Conservation (phyloP, 805 yeast species). For the Zygotorulaspora chibaensis region DNA sequence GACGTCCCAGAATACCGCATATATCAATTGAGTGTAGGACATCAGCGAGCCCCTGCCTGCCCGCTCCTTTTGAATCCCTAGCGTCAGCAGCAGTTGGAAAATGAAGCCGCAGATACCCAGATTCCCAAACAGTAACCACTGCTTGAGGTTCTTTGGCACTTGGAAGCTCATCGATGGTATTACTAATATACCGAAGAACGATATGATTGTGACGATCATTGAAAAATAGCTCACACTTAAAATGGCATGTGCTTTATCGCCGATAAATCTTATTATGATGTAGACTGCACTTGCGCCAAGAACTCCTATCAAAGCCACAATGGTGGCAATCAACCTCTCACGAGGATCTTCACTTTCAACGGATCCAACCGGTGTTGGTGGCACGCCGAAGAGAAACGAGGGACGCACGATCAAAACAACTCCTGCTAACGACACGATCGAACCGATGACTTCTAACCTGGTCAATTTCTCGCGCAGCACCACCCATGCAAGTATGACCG, state of each 20-base stretch:
- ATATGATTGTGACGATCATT: constrained; percentile 50
- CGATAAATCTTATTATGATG: constrained; percentile 69
- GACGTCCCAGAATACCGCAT: constrained; percentile 73
- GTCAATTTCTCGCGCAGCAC: constrained; percentile 65
- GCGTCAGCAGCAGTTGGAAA: constrained; percentile 74
- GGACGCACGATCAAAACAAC: constrained; percentile 83
- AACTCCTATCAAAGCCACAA: constrained; percentile 62
- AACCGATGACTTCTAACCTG: constrained; percentile 62
- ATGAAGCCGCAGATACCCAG: constrained; percentile 77
- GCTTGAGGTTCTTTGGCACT: constrained; percentile 54
- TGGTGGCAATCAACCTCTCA: constrained; percentile 57
- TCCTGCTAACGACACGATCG: constrained; percentile 63
- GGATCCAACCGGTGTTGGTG: constrained; percentile 8
- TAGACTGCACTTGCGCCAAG: constrained; percentile 66
- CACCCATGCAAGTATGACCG: constrained; percentile 68
- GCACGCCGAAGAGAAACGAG: constrained; percentile 54
- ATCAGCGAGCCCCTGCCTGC: constrained; percentile 75
- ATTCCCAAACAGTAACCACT: constrained; percentile 59
- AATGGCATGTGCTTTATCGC: constrained; percentile 74
- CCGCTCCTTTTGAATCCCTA: constrained; percentile 75
- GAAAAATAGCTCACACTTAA: constrained; percentile 77
- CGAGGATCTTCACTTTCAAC: constrained; percentile 51
- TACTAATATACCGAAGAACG: constrained; percentile 48
- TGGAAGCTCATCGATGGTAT: constrained; percentile 58
- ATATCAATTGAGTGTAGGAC: constrained; percentile 71